Conservation (phyloP, 345 rosid species). For the Populus pruinosa region DNA sequence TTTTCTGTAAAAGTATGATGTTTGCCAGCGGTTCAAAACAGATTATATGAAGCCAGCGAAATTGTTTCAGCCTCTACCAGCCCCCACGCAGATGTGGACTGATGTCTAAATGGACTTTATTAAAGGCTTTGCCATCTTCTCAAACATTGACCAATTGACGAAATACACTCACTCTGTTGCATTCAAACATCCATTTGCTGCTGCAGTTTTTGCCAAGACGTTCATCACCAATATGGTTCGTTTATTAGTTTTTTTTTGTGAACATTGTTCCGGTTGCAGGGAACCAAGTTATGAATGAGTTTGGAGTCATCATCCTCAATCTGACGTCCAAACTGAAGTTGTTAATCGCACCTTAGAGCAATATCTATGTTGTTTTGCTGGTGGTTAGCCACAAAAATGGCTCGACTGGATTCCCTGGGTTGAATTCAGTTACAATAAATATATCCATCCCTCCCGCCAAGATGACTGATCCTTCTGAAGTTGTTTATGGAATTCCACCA, state of each 20-base stretch:
- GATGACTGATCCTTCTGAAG: not conserved
- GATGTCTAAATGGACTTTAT: not conserved
- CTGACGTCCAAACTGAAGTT: not conserved
- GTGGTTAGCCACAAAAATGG: not conserved
- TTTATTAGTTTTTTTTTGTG: not conserved
- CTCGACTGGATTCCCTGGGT: not conserved
- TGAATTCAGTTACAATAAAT: not conserved
- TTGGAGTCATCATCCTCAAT: not conserved
- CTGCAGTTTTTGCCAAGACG: rapidly evolving
- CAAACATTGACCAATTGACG: not conserved
- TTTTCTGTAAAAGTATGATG: not conserved
- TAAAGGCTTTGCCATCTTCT: not conserved
- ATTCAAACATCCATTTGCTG: not conserved
- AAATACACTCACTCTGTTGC: not conserved
- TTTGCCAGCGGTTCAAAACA: not conserved
- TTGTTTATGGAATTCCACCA: not conserved
- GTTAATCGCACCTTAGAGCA: not conserved
- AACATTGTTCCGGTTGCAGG: not conserved
- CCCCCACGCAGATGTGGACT: not conserved
- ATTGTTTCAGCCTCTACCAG: not conserved
- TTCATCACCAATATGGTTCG: not conserved
- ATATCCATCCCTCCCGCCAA: not conserved
- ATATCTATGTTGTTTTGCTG: not conserved
- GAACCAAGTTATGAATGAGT: not conserved
- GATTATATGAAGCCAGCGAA: not conserved